Conservation (phyloP, 768 basidiomycete genomes). For the Hypholoma fasciculare region DNA sequence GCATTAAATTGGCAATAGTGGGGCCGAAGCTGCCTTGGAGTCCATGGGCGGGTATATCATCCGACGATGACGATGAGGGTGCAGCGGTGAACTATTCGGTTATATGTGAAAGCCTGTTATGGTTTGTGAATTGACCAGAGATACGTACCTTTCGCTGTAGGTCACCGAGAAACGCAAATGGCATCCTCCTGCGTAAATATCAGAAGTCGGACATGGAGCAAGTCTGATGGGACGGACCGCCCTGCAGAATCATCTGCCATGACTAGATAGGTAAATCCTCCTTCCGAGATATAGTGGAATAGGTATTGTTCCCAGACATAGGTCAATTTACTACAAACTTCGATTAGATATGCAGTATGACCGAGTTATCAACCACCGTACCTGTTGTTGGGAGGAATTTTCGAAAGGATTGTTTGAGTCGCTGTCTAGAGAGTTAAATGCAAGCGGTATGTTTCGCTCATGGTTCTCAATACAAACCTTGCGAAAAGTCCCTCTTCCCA, state of each 20-base stretch:
- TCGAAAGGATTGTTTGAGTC: constrained; percentile 85
- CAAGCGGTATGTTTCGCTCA: background rate
- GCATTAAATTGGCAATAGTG: constrained; percentile 72
- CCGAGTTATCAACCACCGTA: constrained; percentile 21
- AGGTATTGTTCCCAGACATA: constrained; percentile 94
- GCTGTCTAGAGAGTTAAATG: constrained; percentile 40
- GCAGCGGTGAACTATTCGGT: constrained; percentile 53
- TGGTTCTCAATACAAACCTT: constrained; percentile 50
- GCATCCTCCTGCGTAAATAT: constrained; percentile 66
- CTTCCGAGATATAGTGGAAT: constrained; percentile 92
- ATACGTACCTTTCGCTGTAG: constrained; percentile 70
- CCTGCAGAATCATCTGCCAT: constrained; percentile 95
- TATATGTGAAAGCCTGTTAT: background rate
- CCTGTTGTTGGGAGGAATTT: constrained; percentile 91
- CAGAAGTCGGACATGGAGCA: background rate
- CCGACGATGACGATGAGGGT: constrained; percentile 63
- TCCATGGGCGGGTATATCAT: constrained; percentile 56
- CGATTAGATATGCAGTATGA: constrained; percentile 3
- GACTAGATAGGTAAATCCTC: constrained; percentile 84
- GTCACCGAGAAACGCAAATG: constrained; percentile 90
- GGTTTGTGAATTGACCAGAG: constrained; percentile 4
- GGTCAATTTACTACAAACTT: constrained; percentile 61
- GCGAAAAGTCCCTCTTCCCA: constrained; percentile 84
- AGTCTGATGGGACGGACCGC: constrained; percentile 49
- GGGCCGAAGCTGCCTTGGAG: constrained; percentile 74